Base-by-base conservation (phyloP, 805 yeast species). In the Candida pseudofarinosa region DNA sequence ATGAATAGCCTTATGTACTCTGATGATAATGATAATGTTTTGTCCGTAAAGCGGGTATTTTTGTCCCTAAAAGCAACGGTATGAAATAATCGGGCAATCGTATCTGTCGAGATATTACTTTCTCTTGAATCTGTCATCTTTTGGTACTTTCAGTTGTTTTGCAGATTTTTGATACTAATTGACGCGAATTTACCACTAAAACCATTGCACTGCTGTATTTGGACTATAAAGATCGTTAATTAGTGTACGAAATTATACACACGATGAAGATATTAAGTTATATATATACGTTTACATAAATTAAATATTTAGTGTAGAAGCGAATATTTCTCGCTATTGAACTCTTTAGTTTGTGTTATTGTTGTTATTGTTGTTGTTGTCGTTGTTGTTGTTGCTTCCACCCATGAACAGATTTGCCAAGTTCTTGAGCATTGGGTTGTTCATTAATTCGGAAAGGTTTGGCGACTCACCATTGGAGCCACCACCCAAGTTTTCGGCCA, bases 401-500 rank as follows among this genome's bases (percentile, higher is more conserved):
- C 86, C 85, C 77, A 83, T 76, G 58, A 88, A 81, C 54, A 73
- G 83, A 44, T 70, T 74, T 28, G 90, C 93, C 79, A 85, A 67
- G 49, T 83, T 77, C 61, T 73, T 80, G 36, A 88, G 67, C 72
- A 80, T 79, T 42, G 96, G 96, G 63, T 88, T 84, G 63, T 80
- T 84, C 87, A 88, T 79, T 59, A 89, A 55, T 38, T 83, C 87
- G 33, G 77, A 69, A 62, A 89, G 60, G 52, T 75, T 79, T 42
- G 89, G 89, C 37, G 56, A 60, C 35, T 58, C 65, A 51, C 70
- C 83, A 10, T 40, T 83, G 15, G 81, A 81, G 35, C 91, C 91
- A 42, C 81, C 68, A 19, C 85, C 82, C 62, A 88, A 71, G 45
- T 73, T 78, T 51, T 80, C 80, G 36, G 96, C 96, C 96, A 90